Conservation (phyloP, 73 alveolate species). For the Tetrahymena malaccensis region DNA sequence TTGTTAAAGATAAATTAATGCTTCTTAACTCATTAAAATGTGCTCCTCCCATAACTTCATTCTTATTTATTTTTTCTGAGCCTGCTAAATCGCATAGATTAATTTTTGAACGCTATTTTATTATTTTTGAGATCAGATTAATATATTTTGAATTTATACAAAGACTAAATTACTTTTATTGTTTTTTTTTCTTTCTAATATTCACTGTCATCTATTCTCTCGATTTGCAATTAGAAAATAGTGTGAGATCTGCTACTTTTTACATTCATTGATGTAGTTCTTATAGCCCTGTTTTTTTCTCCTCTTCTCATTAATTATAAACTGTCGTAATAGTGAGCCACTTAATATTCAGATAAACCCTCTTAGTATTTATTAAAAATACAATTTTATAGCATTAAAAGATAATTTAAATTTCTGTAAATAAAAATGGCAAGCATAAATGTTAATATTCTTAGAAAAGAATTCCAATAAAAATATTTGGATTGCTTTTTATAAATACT, state of each 20-base stretch:
- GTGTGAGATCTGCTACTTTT: conserved; percentile 65
- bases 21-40: conserved; percentile 74
- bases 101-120: conserved; percentile 30
- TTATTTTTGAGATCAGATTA: not conserved
- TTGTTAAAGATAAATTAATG: conserved; percentile 72
- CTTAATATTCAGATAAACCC: conserved; percentile 72
- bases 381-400: too few species aligned
- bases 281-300: conserved; percentile 63
- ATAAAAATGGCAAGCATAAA: too few species aligned
- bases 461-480: too few species aligned
- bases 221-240: conserved; percentile 56
- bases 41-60: conserved; percentile 55
- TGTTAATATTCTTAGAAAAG: too few species aligned
- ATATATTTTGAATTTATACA: not conserved
- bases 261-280: conserved; percentile 62
- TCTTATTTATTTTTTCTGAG: conserved; percentile 77
- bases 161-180: not conserved
- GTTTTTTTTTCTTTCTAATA: conserved; percentile 42
- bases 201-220: conserved; percentile 48
- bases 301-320: conserved; percentile 66
- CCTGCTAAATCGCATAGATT: conserved; percentile 91
- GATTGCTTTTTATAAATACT: too few species aligned
- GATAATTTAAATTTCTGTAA: too few species aligned
- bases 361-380: not conserved
- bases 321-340: conserved; percentile 53